A percentile compares a stretch with the other conserved stretches of the same genome.
These are phyloP conservation scores for Tetrapyrgos nigripes DNA, from an alignment of 1,284 basidiomycete genomes.

Conservation along the genomic window DNA sequence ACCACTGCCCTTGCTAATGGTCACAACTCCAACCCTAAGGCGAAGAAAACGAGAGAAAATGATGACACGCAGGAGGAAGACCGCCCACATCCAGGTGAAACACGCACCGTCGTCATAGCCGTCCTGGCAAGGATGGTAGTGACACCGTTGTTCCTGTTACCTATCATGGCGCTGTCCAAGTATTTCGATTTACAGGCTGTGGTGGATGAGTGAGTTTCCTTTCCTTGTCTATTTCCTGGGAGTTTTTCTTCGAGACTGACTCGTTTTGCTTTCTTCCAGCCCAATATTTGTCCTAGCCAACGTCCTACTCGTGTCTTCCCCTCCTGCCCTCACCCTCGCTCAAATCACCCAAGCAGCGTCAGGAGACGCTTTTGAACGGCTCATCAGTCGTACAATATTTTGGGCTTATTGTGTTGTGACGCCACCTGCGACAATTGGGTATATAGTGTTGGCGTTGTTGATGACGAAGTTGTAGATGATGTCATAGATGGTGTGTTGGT, in stretches of 20 bases:
- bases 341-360: constrained; percentile 90
- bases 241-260: constrained; percentile 17
- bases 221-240: constrained; percentile 12
- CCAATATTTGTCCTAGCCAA: constrained; percentile 86
- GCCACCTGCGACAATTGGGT: constrained; percentile 78
- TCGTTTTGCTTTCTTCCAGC: constrained; percentile 51
- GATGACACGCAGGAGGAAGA: constrained; percentile 16
- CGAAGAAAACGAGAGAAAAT: neutral
- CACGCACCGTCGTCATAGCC: constrained; percentile 81
- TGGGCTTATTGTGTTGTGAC: constrained; percentile 86
- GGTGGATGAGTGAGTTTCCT: constrained; percentile 72
- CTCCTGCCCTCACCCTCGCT: constrained; percentile 83
- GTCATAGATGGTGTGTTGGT: too few relatives aligned
- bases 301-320: constrained; percentile 77
- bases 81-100: constrained; percentile 64
- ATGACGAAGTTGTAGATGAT: constrained; percentile 62
- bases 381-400: constrained; percentile 85
- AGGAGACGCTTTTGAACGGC: constrained; percentile 89
- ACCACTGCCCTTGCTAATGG: too few relatives aligned
- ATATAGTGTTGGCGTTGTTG: constrained; percentile 76
- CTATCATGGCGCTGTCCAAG: constrained; percentile 71
- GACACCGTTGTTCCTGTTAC: constrained; percentile 81
- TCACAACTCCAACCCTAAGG: neutral
- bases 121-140: constrained; percentile 86
- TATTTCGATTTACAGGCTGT: constrained; percentile 66